Conservation (phyloP, 73 alveolate species). For the Paraurostyla sp. region DNA sequence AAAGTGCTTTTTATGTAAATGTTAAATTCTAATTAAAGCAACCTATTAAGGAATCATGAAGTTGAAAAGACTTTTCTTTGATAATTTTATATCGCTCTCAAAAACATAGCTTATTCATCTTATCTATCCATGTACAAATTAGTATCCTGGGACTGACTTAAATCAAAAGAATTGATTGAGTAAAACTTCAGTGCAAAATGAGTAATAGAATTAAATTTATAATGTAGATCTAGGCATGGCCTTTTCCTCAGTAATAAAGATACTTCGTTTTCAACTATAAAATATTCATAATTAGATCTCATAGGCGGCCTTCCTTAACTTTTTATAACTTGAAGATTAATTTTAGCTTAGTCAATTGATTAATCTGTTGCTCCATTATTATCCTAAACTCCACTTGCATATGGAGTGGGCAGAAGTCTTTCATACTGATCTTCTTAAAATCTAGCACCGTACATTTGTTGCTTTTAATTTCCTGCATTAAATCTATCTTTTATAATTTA, state of each 20-base stretch:
- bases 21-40: too few species aligned
- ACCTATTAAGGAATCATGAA: too few species aligned
- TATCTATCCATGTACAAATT: not conserved
- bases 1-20: too few species aligned
- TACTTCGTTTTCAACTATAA: constrained; percentile 44
- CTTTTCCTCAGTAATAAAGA: constrained; percentile 23
- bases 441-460: not conserved
- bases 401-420: constrained; percentile 30
- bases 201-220: not conserved
- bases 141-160: constrained; percentile 36
- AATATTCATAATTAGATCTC: constrained; percentile 22
- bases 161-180: constrained; percentile 21
- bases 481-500: not conserved
- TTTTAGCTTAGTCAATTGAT: not conserved
- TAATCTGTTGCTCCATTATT: not conserved
- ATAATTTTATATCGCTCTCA: constrained; percentile 38
- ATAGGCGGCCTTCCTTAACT: not conserved
- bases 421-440: constrained; percentile 49
- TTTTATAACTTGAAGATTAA: not conserved
- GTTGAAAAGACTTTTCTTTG: not conserved
- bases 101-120: constrained; percentile 41
- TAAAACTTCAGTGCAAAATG: constrained; percentile 26
- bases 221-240: constrained; percentile 52
- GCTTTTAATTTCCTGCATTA: not conserved
- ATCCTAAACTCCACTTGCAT: constrained; percentile 31